Evolutionary conservation across 2,329 filamentous ascomycete species (phyloP).

Genomic region (Aspergillus terreus): DNA sequence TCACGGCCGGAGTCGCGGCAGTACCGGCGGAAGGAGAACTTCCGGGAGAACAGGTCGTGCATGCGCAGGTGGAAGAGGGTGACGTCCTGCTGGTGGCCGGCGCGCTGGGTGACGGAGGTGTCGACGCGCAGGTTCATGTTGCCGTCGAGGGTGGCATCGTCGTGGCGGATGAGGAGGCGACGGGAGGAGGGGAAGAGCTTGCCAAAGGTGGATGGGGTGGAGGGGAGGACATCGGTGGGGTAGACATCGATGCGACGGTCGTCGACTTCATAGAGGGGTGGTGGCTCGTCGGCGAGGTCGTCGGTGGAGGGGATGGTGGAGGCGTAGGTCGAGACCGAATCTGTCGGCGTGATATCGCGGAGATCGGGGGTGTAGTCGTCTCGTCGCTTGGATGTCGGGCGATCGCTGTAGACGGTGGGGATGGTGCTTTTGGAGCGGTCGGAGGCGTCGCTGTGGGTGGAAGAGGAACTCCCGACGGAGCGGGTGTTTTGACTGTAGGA

Average conservation of each 20-base stretch:
- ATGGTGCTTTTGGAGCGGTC: constrained; percentile 38
- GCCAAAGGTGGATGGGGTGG: constrained; percentile 77
- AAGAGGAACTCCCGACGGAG: constrained; percentile 32
- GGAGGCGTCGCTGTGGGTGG: constrained; percentile 35
- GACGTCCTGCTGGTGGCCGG: constrained; percentile 59
- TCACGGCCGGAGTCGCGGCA: constrained; percentile 90
- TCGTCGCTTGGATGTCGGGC: constrained; percentile 23
- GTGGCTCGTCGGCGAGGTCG: constrained; percentile 35
- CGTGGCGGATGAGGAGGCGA: constrained; percentile 78
- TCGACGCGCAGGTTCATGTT: constrained; percentile 96
- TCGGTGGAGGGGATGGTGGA: constrained; percentile 66
- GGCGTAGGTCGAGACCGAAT: constrained; percentile 74
- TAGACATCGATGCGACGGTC: constrained; percentile 55
- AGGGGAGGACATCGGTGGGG: constrained; percentile 65
- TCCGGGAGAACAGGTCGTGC: constrained; percentile 80
- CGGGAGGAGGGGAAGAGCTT: constrained; percentile 82
- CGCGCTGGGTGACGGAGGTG: constrained; percentile 61
- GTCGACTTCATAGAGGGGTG: constrained; percentile 49
- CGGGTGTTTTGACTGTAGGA: constrained; percentile 12
- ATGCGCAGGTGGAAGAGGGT: constrained; percentile 92
- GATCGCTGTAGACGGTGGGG: constrained; percentile 35
- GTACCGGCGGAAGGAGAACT: constrained; percentile 88
- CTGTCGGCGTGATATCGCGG: constrained; percentile 35
- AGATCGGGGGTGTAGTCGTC: constrained; percentile 8
- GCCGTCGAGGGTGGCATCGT: constrained; percentile 83